Evolutionary conservation across 331 rosid species (phyloP).

Genomic region (Malus hybrid): DNA sequence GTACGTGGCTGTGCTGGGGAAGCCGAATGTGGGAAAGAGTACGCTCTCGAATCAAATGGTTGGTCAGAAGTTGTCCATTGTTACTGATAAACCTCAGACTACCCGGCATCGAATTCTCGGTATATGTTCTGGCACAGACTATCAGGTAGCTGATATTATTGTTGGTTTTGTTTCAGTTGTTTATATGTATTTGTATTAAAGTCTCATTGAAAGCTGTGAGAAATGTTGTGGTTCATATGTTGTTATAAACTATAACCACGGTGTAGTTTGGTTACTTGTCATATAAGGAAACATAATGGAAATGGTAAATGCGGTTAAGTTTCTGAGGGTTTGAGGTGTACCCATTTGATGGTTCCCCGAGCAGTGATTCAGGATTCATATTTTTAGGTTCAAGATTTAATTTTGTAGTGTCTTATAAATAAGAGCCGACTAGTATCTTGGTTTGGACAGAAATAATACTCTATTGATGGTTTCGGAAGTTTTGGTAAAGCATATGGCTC

Average conservation of each 20-base stretch:
- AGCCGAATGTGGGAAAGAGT: constrained; percentile 96
- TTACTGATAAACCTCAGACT: constrained; percentile 95
- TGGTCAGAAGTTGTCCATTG: constrained; percentile 91
- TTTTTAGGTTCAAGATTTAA: too few species aligned
- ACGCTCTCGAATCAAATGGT: constrained; percentile 90
- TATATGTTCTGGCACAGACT: constrained; percentile 78
- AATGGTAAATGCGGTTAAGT: neutral
- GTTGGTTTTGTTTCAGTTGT: constrained; percentile 7
- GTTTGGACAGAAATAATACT: neutral
- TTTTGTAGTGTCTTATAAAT: too few species aligned
- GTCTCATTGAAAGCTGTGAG: neutral
- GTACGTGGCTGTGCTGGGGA: constrained; percentile 85
- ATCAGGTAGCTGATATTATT: constrained; percentile 53
- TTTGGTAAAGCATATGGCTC: neutral
- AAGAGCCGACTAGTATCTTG: neutral
- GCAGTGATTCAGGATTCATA: too few species aligned
- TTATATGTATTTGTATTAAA: neutral
- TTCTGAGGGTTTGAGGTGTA: neutral
- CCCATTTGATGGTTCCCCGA: too few species aligned
- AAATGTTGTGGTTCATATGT: neutral
- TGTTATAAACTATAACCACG: neutral
- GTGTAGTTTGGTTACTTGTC: neutral
- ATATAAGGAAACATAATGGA: neutral
- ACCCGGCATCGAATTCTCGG: constrained; percentile 94
- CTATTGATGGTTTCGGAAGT: neutral